Evolutionary conservation across 805 yeast genomes (phyloP).

Genomic region (Candida ficus): DNA sequence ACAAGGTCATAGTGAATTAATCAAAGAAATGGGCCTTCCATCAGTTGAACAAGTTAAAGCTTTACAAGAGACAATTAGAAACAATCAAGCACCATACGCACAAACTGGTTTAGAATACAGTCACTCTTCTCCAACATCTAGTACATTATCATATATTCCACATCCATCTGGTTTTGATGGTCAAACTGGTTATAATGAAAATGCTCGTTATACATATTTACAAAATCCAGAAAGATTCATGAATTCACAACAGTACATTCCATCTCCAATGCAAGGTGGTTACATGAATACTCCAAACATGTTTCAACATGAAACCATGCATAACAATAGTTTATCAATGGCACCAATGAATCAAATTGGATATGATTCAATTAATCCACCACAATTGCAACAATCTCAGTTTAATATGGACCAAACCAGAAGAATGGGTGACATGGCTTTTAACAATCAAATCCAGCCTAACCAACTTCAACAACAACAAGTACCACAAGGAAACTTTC

Average conservation of each 20-base stretch:
- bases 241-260: background rate
- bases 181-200: background rate
- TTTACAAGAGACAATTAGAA: conserved; percentile 1
- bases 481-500: background rate
- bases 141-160: background rate
- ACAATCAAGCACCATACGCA: background rate
- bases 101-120: background rate
- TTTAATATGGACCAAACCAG: background rate
- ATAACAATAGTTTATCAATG: background rate
- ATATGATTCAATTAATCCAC: background rate
- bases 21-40: conserved; percentile 14
- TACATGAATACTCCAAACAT: background rate
- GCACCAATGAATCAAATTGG: background rate
- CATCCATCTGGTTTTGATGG: background rate
- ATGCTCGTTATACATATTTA: background rate
- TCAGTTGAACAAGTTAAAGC: conserved; percentile 11
- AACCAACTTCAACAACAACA: background rate
- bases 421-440: background rate
- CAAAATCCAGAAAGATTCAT: background rate
- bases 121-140: background rate
- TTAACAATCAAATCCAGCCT: background rate
- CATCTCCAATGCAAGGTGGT: background rate
- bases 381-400: background rate
- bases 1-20: conserved; percentile 15
- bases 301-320: background rate